Percentiles rank a stretch among this genome's conserved stretches.
phyloP scores from a whole-genome alignment of 257 asterid species.

The Orobanche coerulescens region DNA sequence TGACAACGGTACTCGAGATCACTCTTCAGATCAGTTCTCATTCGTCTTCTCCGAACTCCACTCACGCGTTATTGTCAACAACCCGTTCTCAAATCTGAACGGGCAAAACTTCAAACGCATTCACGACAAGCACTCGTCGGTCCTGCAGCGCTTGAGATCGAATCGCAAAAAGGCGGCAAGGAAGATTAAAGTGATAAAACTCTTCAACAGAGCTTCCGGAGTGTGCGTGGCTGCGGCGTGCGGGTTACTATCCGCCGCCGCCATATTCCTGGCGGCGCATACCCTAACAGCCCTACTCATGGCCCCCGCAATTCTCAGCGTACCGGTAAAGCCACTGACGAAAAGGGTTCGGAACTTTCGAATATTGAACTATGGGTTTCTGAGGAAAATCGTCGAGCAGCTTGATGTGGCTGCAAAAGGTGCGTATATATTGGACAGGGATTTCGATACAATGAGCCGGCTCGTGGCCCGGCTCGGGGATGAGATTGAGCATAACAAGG shows the following conservation, averaged over 20 bases:
- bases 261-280: slow-evolving; percentile 46
- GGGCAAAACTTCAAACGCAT: slow-evolving; percentile 33
- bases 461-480: slow-evolving; percentile 53
- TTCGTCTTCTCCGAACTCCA: slow-evolving; percentile 27
- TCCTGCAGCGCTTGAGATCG: slow-evolving; percentile 32
- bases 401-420: slow-evolving; percentile 85
- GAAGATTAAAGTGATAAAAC: slow-evolving; percentile 36
- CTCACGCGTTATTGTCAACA: slow-evolving; percentile 22
- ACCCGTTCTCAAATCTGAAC: slow-evolving; percentile 35
- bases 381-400: slow-evolving; percentile 38
- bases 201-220: slow-evolving; percentile 43
- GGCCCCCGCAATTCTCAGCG: slow-evolving; percentile 37
- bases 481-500: slow-evolving; percentile 62
- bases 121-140: slow-evolving; percentile 33
- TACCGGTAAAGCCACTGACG: slow-evolving; percentile 38
- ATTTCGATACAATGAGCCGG: slow-evolving; percentile 73
- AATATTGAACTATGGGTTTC: slow-evolving; percentile 29
- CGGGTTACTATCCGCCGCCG: slow-evolving; percentile 41
- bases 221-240: slow-evolving; percentile 38
- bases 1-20: not conserved
- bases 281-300: slow-evolving; percentile 39
- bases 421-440: slow-evolving; percentile 65
- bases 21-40: slow-evolving; percentile 12
- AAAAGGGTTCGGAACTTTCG: slow-evolving; percentile 22
- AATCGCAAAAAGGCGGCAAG: slow-evolving; percentile 31